Evolutionary conservation across 2,329 filamentous ascomycete genomes (phyloP).

Genomic region (Aspergillus vadensis): DNA sequence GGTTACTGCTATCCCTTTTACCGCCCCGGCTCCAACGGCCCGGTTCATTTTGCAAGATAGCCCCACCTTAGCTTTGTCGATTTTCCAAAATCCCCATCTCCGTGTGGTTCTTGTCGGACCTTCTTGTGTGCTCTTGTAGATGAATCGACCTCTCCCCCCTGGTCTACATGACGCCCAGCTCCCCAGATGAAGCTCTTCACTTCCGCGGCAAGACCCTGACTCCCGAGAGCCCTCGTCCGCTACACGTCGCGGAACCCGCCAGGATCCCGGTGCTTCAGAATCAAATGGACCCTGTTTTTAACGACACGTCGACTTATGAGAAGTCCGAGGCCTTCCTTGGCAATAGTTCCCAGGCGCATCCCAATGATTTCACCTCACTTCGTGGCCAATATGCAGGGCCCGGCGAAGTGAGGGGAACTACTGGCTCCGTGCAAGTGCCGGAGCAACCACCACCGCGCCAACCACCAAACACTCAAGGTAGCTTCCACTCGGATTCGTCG

Average conservation of each 20-base stretch:
- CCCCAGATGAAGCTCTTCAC: constrained; percentile 54
- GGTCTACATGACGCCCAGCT: constrained; percentile 58
- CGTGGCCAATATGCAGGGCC: constrained; percentile 20
- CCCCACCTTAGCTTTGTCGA: constrained; percentile 42
- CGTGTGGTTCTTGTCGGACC: constrained; percentile 16
- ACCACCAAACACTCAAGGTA: constrained; percentile 31
- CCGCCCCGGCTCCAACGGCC: constrained; percentile 23
- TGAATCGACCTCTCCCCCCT: constrained; percentile 42
- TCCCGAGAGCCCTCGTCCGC: constrained; percentile 70
- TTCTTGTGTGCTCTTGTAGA: constrained; percentile 34
- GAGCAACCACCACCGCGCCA: constrained; percentile 18
- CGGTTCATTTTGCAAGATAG: constrained; percentile 34
- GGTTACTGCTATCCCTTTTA: constrained; percentile 11
- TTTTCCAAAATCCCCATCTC: constrained; percentile 33
- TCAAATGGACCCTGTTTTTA: constrained; percentile 72
- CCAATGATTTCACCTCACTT: constrained; percentile 1
- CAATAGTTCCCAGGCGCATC: constrained; percentile 17
- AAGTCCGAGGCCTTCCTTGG: constrained; percentile 40
- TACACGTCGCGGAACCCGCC: constrained; percentile 67
- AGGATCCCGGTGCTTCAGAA: constrained; percentile 70
- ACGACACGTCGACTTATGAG: constrained; percentile 64
- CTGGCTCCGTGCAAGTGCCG: constrained; percentile 21
- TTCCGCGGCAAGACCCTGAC: constrained; percentile 67
- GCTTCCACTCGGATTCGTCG: constrained; percentile 32
- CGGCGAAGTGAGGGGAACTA: constrained; percentile 15